Evolutionary conservation across 2,329 filamentous ascomycete genomes (phyloP).

Genomic region (Chrysoporthe cubensis): DNA sequence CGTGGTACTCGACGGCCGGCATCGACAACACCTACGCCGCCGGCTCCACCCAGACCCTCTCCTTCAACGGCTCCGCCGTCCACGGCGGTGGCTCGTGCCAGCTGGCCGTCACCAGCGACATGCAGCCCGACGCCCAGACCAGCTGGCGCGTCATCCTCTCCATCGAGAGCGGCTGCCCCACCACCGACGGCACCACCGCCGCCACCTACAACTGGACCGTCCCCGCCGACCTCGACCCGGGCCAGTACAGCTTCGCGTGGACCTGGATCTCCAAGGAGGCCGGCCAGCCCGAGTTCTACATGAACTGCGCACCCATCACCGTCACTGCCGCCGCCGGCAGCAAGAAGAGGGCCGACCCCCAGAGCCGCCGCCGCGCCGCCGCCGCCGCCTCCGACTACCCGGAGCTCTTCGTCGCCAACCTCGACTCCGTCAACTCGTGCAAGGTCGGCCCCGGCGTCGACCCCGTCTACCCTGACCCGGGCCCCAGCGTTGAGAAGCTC

Average conservation of each 20-base stretch:
- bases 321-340: constrained; percentile 44
- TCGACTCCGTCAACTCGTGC: constrained; percentile 28
- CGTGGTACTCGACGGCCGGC: constrained; percentile 53
- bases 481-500: constrained; percentile 32
- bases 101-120: constrained; percentile 73
- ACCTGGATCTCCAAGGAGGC: constrained; percentile 73
- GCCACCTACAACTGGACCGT: constrained; percentile 67
- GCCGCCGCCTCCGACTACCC: constrained; percentile 44
- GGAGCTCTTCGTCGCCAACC: constrained; percentile 30
- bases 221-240: constrained; percentile 62
- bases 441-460: constrained; percentile 23
- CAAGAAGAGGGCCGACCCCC: background rate
- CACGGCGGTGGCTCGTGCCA: constrained; percentile 80
- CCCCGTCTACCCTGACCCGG: constrained; percentile 34
- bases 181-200: constrained; percentile 40
- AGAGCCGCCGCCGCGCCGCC: background rate
- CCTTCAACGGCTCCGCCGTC: constrained; percentile 62
- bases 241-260: constrained; percentile 73
- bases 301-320: constrained; percentile 77
- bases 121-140: constrained; percentile 68
- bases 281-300: constrained; percentile 84
- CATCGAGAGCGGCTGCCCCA: constrained; percentile 59
- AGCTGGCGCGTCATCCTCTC: constrained; percentile 69
- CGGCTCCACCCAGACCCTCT: constrained; percentile 66
- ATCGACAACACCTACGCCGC: constrained; percentile 64